Base-by-base conservation (phyloP, 306 rosid species). In the cucumber (Cucumis sativus) region DNA sequence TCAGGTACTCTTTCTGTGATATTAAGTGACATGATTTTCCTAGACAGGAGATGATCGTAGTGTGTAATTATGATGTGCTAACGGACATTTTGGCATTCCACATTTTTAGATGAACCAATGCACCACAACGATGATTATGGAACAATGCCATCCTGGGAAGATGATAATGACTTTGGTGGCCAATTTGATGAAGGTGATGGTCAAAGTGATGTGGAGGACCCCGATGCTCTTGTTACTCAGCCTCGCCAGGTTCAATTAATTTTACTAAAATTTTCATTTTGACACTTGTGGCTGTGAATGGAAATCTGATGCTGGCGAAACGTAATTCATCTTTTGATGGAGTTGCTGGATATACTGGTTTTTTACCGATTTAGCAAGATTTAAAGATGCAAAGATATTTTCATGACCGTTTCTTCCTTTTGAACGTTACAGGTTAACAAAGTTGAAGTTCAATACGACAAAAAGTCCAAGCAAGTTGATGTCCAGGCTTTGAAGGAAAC, bases 391-490 rank as follows among this genome's bases (percentile, higher is more conserved):
- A 21, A 70, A 70, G 8, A 70, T 70, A 70, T 47, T 21, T 70
- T 25, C 58, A 77, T 68, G 56, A 68, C 74, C 82, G 74, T 83
- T 63, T 85, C 66, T 66, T 45, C 37, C 70, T 71, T 85, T 11
- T 67, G 10, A 80, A 83, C 71, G 45, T 79, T 66, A 16, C 88
- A 95, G 97, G 97, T 95, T 78, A 92, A 86, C 78, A 95, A 95
- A 91, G 86, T 90, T 69, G 91, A 95, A 87, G 99, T 95, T 45
- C 92, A 89, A 81, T 92, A 86, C 76, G 99, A 92, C 89, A 95
- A 89, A 87, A 92, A 97, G 62, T 89, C 99, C 66, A 95, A 90
- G 79, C 97, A 90, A 88, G 99, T 95, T 52, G 97, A 92, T 61
- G 99, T 90, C 82, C 93, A 95, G 83, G 93, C 82, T 23, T 84